Base-by-base conservation (phyloP, 768 basidiomycete genomes). In the Hygrocybe coccinea region DNA sequence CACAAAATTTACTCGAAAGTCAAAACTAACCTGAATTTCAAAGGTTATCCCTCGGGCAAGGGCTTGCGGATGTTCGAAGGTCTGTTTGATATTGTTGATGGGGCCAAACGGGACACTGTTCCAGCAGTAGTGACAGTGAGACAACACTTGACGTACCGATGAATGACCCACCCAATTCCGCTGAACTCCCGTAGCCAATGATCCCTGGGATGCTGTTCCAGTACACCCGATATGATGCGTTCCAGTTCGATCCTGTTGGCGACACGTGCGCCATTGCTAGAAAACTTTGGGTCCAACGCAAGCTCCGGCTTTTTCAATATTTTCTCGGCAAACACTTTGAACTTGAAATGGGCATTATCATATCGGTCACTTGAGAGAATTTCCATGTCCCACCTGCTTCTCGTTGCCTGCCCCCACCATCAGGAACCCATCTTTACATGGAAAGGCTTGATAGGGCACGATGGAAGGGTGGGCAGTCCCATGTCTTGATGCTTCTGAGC, bases 351-450 rank as follows among this genome's bases (percentile, higher is more conserved):
- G 33, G 19, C n/a, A 21, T 38, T 33, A 34, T 10, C 24, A 7
- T 25, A 50, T 21, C 47, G 19, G 15, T 15, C 21, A 41, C 29
- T 15, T 21, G 48, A 52, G 17, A 25, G 9, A 12, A 43, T 12
- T 21, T 34, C 47, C 3, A 61, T 24, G 24, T 43, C 58, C 48
- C 61, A 87, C 89, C 79, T 91, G 91, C 61, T 82, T 86, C 65
- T 95, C 83, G 67, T 93, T 95, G 4, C 91, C 94, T 7, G 90
- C 92, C 44, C 92, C 93, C 60, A 97, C 85, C 95, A 97, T 95
- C 56, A 97, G 70, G 67, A 84, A 94, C 29, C 91, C 90, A 62
- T 92, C 85, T 64, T 83, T 80, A 66, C 93, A 95, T 0, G 87
- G 81, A 67, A 95, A 94, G 3, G 85, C 90, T 68, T 94, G 90